Percentiles rank a stretch among this genome's conserved stretches.
Evolutionary conservation across 257 asterid genomes (phyloP).

Genomic region (Osmanthus fragrans): DNA sequence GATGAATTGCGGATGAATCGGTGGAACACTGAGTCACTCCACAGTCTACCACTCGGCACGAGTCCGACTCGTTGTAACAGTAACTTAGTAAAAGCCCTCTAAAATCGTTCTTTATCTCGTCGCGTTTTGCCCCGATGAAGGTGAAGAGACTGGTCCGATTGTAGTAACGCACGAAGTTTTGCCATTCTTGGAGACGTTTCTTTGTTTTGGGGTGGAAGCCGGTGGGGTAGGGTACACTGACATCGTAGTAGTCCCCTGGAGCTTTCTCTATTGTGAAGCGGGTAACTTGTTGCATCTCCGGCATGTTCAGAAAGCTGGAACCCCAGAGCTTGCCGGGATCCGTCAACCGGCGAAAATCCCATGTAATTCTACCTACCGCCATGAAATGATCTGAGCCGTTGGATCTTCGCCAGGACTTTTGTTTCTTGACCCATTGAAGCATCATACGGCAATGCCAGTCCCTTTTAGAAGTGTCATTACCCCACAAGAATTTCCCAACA

Average conservation of each 20-base stretch:
- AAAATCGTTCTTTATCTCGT: conserved; percentile 47
- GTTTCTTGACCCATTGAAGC: conserved; percentile 63
- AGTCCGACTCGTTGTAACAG: conserved; percentile 46
- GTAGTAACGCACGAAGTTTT: conserved; percentile 41
- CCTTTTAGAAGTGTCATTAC: conserved; percentile 48
- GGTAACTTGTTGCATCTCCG: conserved; percentile 53
- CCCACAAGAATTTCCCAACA: conserved; percentile 59
- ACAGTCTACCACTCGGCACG: conserved; percentile 63
- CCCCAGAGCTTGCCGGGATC: conserved; percentile 70
- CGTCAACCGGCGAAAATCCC: conserved; percentile 79
- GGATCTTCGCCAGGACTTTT: conserved; percentile 49
- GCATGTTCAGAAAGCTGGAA: conserved; percentile 68
- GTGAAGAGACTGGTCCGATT: conserved; percentile 52
- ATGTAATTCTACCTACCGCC: conserved; percentile 67
- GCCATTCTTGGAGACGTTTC: conserved; percentile 51
- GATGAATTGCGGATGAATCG: conserved; percentile 36
- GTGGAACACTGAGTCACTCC: conserved; percentile 44
- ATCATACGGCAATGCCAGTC: conserved; percentile 60
- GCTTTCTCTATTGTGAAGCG: conserved; percentile 67
- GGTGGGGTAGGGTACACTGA: conserved; percentile 82
- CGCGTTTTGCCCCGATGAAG: conserved; percentile 51
- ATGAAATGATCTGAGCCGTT: conserved; percentile 85
- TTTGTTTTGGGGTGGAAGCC: conserved; percentile 82
- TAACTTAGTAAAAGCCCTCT: conserved; percentile 41
- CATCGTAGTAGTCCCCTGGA: conserved; percentile 73